Evolutionary conservation across 331 rosid genomes (phyloP).

Genomic region (Telfairia occidentalis): DNA sequence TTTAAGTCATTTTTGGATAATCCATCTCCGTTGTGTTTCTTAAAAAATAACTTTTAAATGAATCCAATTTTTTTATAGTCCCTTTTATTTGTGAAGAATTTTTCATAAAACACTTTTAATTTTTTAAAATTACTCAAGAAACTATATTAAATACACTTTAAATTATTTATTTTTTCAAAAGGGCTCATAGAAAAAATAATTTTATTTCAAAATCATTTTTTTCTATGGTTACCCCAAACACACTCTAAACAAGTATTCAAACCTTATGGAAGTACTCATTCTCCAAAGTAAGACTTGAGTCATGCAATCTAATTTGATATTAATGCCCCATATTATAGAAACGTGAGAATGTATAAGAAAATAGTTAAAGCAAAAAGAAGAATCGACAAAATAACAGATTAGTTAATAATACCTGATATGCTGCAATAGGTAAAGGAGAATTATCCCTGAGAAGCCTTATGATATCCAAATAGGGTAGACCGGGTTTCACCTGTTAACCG

Average conservation of each 20-base stretch:
- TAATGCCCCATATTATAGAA: not conserved
- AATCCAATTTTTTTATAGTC: too few species aligned
- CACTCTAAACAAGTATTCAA: not conserved
- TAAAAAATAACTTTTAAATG: too few species aligned
- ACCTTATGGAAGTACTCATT: not conserved
- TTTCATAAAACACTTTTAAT: too few species aligned
- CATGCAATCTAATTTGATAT: not conserved
- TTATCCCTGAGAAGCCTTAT: conserved; percentile 75
- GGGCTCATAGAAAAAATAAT: too few species aligned
- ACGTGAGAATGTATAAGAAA: not conserved
- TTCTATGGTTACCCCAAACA: too few species aligned
- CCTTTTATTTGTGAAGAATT: too few species aligned
- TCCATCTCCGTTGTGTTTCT: too few species aligned
- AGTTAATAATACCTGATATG: conserved; percentile 65
- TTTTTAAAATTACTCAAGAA: too few species aligned
- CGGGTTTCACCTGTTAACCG: conserved; percentile 76
- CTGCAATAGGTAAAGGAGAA: conserved; percentile 84
- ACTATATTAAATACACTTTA: too few species aligned
- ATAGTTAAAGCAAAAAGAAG: not conserved
- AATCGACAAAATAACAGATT: not conserved
- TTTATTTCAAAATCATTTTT: too few species aligned
- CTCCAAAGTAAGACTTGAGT: not conserved
- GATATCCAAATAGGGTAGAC: conserved; percentile 84
- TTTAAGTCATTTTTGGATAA: too few species aligned
- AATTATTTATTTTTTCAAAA: too few species aligned